phyloP scores from a whole-genome alignment of 495 filamentous ascomycete genomes.

The Annulohypoxylon stygium region DNA sequence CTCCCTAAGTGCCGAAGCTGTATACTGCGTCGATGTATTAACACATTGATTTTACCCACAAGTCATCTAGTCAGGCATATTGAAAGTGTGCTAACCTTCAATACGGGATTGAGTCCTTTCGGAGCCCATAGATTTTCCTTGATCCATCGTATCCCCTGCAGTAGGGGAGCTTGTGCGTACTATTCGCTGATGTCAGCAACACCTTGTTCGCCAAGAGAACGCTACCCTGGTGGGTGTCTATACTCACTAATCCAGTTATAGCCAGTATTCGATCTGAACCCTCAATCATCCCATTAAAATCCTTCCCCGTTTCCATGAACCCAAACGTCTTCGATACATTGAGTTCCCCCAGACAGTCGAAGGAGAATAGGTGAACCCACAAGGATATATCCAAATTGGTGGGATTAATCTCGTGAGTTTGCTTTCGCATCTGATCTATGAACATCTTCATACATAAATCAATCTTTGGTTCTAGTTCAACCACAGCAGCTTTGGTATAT shows the following conservation, averaged over 20 bases:
- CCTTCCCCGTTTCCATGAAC: conserved; percentile 64
- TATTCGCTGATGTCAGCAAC: background rate
- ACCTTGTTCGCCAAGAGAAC: background rate
- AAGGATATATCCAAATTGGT: conserved; percentile 60
- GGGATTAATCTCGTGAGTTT: conserved; percentile 45
- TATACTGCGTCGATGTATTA: background rate
- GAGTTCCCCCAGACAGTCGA: conserved; percentile 69
- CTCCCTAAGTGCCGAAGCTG: background rate
- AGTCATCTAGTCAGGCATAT: background rate
- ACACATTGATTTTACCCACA: background rate
- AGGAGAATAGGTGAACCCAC: conserved; percentile 70
- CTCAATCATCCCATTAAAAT: conserved; percentile 63
- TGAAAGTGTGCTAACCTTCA: background rate
- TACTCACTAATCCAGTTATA: conserved; percentile 18
- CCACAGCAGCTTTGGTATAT: conserved; percentile 33
- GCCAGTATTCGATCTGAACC: conserved; percentile 27
- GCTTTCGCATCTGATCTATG: conserved; percentile 56
- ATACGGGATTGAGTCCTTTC: background rate
- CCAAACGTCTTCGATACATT: conserved; percentile 68
- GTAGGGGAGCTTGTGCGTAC: conserved; percentile 25
- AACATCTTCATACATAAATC: conserved; percentile 66
- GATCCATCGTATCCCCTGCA: conserved; percentile 3
- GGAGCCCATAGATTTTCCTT: background rate
- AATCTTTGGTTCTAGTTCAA: conserved; percentile 66
- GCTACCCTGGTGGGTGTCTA: background rate